A percentile compares a stretch with the other conserved stretches of the same genome.
Evolutionary conservation across 73 alveolate species (phyloP).

Genomic region (Paramecium primaurelia): DNA sequence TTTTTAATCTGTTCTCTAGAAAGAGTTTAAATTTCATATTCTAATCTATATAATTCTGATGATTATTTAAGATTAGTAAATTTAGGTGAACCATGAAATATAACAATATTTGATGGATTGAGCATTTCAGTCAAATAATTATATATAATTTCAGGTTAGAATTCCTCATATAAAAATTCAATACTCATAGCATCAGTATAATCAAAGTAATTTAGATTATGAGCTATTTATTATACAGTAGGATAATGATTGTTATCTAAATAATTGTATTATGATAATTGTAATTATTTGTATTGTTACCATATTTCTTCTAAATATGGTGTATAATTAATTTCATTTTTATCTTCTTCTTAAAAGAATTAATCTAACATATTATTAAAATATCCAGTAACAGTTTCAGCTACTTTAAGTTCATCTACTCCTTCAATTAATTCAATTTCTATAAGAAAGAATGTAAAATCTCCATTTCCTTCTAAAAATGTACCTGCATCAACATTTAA

Average conservation of each 20-base stretch:
- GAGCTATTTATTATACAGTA: conserved; percentile 3
- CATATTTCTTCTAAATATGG: conserved; percentile 10
- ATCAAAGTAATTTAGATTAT: conserved; percentile 20
- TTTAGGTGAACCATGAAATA: neutral
- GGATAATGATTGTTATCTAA: conserved; percentile 30
- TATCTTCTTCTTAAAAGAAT: neutral
- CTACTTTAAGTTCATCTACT: neutral
- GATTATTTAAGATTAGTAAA: neutral
- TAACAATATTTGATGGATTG: conserved; percentile 1
- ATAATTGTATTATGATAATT: neutral
- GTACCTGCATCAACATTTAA: conserved; percentile 43
- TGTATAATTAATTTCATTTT: neutral
- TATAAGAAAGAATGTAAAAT: neutral
- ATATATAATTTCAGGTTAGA: neutral
- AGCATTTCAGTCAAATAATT: conserved; percentile 25
- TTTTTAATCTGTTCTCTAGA: neutral
- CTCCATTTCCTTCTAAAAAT: conserved; percentile 47
- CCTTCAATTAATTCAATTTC: conserved; percentile 21
- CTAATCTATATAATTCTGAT: conserved; percentile 14
- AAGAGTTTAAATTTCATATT: neutral
- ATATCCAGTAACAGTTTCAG: conserved; percentile 33
- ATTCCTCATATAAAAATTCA: conserved; percentile 34
- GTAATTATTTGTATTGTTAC: neutral
- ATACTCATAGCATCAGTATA: conserved; percentile 1
- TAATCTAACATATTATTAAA: conserved; percentile 16